phyloP scores from a whole-genome alignment of 768 basidiomycete species.

The Tylopilus plumbeoviolaceoides region DNA sequence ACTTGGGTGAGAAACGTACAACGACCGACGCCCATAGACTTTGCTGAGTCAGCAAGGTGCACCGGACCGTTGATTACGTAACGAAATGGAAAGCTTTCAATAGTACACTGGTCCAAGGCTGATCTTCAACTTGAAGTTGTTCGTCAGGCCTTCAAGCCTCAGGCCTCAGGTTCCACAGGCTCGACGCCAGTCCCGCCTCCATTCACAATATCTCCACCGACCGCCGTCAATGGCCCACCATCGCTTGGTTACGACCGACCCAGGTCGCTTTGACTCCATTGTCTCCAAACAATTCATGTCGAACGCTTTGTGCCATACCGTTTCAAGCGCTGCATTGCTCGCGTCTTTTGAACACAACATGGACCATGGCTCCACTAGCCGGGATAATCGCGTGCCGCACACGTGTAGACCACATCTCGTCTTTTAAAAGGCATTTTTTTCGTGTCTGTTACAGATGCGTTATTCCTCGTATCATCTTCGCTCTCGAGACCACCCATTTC shows the following conservation, averaged over 20 bases:
- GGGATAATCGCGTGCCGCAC: conserved; percentile 31
- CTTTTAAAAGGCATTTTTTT: conserved; percentile 26
- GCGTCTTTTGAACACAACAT: conserved; percentile 9
- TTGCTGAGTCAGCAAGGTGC: background rate
- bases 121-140: too few relatives aligned
- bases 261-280: conserved; percentile 6
- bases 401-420: conserved; percentile 31
- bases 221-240: background rate
- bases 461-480: conserved; percentile 9
- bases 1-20: too few relatives aligned
- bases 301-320: conserved; percentile 11
- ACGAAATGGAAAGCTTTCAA: too few relatives aligned
- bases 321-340: background rate
- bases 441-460: conserved; percentile 21
- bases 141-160: too few relatives aligned
- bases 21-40: too few relatives aligned
- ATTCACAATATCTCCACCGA: background rate
- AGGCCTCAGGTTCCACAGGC: background rate
- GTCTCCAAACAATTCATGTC: background rate
- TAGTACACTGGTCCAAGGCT: too few relatives aligned
- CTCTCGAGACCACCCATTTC: background rate
- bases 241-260: background rate
- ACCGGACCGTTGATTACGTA: conserved; percentile 9
- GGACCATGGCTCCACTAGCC: conserved; percentile 9
- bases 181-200: background rate